Conservation (phyloP, 345 rosid genomes). For the Crucihimalaya himalaica region DNA sequence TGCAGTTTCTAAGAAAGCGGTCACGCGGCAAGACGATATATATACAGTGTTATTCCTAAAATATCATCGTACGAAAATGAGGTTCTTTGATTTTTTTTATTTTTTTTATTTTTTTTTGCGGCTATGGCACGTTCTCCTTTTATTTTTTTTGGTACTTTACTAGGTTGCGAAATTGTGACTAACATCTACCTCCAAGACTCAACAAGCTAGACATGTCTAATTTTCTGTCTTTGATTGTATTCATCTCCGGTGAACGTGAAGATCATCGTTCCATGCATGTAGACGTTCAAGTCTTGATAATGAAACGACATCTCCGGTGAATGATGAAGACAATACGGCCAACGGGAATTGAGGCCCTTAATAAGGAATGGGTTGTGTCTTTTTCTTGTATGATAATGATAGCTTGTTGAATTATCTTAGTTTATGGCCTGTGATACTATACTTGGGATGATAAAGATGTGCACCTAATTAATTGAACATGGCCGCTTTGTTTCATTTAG, state of each 20-base stretch:
- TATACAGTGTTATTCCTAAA: too few relatives aligned
- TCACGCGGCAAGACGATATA: too few relatives aligned
- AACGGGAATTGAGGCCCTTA: not conserved
- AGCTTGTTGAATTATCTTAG: not conserved
- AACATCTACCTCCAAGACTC: too few relatives aligned
- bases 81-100: too few relatives aligned
- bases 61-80: not conserved
- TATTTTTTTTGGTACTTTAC: too few relatives aligned
- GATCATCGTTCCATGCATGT: not conserved
- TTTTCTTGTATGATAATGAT: not conserved
- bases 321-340: not conserved
- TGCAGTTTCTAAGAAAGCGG: not conserved
- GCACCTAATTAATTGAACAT: slow-evolving; percentile 5
- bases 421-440: not conserved
- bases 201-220: too few relatives aligned
- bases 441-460: not conserved
- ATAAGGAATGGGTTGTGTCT: not conserved
- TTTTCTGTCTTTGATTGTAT: too few relatives aligned
- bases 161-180: too few relatives aligned
- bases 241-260: not conserved
- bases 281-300: not conserved
- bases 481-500: not conserved
- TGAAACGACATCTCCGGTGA: too few relatives aligned
- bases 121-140: not conserved
- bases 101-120: too few relatives aligned